Conservation (phyloP, 805 yeast genomes). For the Yarrowia deformans region DNA sequence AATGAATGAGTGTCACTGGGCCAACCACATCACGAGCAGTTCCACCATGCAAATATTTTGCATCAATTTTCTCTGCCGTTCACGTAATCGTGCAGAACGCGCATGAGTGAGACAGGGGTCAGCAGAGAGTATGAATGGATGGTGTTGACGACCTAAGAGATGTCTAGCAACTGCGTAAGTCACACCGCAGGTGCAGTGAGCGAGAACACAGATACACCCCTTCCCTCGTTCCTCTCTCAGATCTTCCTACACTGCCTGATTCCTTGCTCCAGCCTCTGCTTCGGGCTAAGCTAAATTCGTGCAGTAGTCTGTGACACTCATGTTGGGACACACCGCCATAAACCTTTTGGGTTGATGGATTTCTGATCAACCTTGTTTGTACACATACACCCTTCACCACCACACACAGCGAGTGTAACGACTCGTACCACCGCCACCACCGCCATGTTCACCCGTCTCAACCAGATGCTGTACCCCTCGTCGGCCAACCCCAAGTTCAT, state of each 20-base stretch:
- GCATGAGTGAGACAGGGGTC: slow-evolving; percentile 28
- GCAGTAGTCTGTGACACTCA: background rate
- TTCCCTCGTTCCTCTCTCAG: too few species aligned
- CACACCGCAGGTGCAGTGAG: too few species aligned
- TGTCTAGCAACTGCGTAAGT: too few species aligned
- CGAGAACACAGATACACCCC: too few species aligned
- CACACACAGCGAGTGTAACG: slow-evolving; percentile 29
- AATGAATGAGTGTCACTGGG: too few species aligned
- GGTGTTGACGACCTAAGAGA: background rate
- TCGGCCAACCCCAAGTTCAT: slow-evolving; percentile 35
- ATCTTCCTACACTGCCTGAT: too few species aligned
- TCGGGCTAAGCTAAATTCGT: too few species aligned
- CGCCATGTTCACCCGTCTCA: slow-evolving; percentile 28
- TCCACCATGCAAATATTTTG: background rate
- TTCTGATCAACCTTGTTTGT: slow-evolving; percentile 33
- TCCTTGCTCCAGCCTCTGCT: too few species aligned
- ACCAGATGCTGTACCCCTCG: slow-evolving; percentile 39
- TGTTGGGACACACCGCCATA: slow-evolving; percentile 7
- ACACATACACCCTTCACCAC: slow-evolving; percentile 8
- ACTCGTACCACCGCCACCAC: background rate
- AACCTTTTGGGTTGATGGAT: slow-evolving; percentile 11
- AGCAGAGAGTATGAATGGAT: background rate
- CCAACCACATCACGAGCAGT: too few species aligned
- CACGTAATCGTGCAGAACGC: background rate
- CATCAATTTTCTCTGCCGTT: background rate